Conservation (phyloP, 2,329 filamentous ascomycete genomes). For the Clonostachys solani region DNA sequence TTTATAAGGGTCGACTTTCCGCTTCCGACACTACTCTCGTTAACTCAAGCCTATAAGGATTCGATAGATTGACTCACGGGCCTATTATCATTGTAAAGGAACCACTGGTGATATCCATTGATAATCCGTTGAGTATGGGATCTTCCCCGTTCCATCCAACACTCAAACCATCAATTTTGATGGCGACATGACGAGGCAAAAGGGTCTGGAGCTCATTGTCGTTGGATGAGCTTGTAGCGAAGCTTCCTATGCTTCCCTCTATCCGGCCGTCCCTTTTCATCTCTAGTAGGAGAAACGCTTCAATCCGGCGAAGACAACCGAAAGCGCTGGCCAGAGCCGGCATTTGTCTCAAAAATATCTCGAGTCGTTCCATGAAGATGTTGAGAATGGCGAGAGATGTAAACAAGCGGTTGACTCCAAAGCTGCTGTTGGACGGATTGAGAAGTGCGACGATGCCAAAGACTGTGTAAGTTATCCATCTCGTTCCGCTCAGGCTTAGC, state of each 20-base stretch:
- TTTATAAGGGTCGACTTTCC: conserved; percentile 35
- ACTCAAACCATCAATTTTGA: too few relatives aligned
- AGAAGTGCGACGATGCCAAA: too few relatives aligned
- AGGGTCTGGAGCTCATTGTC: too few relatives aligned
- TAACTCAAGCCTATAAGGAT: too few relatives aligned
- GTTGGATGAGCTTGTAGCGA: too few relatives aligned
- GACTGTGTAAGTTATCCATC: too few relatives aligned
- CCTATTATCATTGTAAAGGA: background rate
- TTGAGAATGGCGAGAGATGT: conserved; percentile 27
- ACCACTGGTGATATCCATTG: conserved; percentile 8
- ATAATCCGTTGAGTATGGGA: too few relatives aligned
- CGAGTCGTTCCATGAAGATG: conserved; percentile 22
- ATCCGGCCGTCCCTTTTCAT: conserved; percentile 9
- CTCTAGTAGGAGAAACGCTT: conserved; percentile 20
- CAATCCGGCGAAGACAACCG: conserved; percentile 23
- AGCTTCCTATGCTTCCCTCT: too few relatives aligned
- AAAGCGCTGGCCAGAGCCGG: conserved; percentile 23
- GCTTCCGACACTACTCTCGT: conserved; percentile 16
- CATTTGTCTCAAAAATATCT: conserved; percentile 22
- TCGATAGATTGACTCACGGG: background rate
- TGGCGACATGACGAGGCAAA: too few relatives aligned
- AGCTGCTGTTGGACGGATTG: conserved; percentile 15
- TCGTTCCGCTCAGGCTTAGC: too few relatives aligned
- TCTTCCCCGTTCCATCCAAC: too few relatives aligned
- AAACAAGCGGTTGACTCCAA: conserved; percentile 25